These are phyloP conservation scores for Miscanthus lutarioriparius DNA, from an alignment of 176 grass and related monocot genomes.

Conservation along the genomic window DNA sequence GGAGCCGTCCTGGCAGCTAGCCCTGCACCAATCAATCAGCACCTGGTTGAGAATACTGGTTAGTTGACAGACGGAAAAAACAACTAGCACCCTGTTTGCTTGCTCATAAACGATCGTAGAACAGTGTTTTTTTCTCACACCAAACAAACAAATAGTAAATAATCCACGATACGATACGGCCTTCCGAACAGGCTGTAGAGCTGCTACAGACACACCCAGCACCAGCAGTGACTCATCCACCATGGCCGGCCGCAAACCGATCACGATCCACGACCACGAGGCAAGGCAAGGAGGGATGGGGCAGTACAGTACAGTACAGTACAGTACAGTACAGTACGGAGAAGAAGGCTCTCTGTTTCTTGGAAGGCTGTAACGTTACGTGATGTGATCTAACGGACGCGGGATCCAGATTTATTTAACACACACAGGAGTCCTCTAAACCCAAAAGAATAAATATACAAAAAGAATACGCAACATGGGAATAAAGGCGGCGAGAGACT, in stretches of 20 bases:
- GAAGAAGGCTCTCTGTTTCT: slow-evolving; percentile 1
- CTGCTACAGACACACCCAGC: background rate
- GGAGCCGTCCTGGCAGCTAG: slow-evolving; percentile 46
- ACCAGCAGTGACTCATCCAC: background rate
- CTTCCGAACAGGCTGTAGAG: too few species aligned
- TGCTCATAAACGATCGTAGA: too few species aligned
- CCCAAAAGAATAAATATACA: background rate
- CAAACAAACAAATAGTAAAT: too few species aligned
- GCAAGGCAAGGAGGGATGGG: background rate
- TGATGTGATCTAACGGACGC: background rate
- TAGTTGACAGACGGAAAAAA: background rate
- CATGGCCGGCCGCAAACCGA: background rate
- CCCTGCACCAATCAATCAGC: slow-evolving; percentile 45
- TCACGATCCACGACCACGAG: background rate
- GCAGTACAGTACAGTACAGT: too few species aligned
- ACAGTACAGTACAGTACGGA: background rate
- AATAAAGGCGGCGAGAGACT: background rate
- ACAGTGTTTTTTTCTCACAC: too few species aligned
- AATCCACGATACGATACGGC: too few species aligned
- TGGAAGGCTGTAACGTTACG: background rate
- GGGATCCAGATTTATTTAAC: background rate
- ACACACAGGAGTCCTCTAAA: background rate
- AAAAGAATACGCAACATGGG: background rate
- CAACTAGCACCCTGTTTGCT: too few species aligned
- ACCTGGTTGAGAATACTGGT: background rate